Base-by-base conservation (phyloP, 2,329 filamentous ascomycete species). In the Nakataea oryzae region DNA sequence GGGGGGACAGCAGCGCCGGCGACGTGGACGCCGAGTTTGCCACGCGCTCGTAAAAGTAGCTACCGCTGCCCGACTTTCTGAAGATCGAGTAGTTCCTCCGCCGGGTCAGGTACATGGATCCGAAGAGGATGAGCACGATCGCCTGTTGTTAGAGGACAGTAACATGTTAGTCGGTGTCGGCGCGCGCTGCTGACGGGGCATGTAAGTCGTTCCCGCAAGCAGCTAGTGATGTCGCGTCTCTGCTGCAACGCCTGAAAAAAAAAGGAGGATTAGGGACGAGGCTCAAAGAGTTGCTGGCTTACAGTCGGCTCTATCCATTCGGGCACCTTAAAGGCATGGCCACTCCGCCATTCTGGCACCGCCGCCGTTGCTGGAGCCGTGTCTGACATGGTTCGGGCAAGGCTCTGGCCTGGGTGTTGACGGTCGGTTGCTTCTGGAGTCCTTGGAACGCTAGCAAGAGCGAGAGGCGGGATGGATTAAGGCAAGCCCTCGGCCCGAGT, bases 21-120 rank as follows among this genome's bases (percentile, higher is more conserved):
- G 65, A 66, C 17, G 64, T 41, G 8, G 61, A 56, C 13, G 34
- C 54, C 26, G 64, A 66, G 54, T 41, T 58, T 12, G 57, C 29
- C 13, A 54, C 30, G 17, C 50, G 61, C 21, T 59, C 41, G 41
- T 63, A 55, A 28, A 24, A 57, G 30, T 61, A 57, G 14, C 26
- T 32, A 17, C 26, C 56, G 29, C 29, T n/a, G 4, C 27, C 32
- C 3, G 54, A 30, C 6, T 30, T 72, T 27, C 60, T 64, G 60
- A 74, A 65, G n/a, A 74, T 68, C 27, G 73, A 71, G 63, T 71
- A 76, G 64, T 72, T 70, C 58, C 68, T 74, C 26, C 71, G 68
- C 55, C 74, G 70, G 26, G 73, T 74, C n/a, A 73, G 64, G 63
- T 70, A 74, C 73, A 76, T 74, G 61, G 73, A 72, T 12, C 70